These are phyloP conservation scores for Eimeria necatrix DNA, from an alignment of 169 alveolate species.

Conservation along the genomic window DNA sequence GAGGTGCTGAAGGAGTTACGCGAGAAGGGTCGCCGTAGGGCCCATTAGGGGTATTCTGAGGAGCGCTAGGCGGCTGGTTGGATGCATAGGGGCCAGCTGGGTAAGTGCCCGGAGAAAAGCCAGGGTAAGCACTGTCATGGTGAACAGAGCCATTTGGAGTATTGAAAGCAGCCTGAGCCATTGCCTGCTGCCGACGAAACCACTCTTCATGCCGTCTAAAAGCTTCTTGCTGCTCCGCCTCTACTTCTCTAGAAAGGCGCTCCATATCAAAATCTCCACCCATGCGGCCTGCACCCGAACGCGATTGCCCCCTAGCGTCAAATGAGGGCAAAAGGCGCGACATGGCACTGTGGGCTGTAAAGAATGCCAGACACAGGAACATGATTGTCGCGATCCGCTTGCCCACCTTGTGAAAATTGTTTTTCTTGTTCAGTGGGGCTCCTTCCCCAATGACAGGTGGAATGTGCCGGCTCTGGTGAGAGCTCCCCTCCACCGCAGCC, in stretches of 20 bases:
- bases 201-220: background rate
- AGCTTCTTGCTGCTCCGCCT: background rate
- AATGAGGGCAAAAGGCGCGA: background rate
- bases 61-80: background rate
- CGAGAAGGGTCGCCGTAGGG: background rate
- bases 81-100: background rate
- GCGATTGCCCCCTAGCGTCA: background rate
- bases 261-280: background rate
- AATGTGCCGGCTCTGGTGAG: background rate
- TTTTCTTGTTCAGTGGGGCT: background rate
- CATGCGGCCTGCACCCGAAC: background rate
- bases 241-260: background rate
- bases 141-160: background rate
- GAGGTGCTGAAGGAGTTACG: slow-evolving; percentile 12
- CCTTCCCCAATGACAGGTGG: background rate
- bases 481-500: background rate
- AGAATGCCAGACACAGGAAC: background rate
- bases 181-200: background rate
- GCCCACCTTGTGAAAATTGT: background rate
- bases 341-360: background rate
- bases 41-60: background rate
- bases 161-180: background rate
- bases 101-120: too few species aligned
- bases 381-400: background rate
- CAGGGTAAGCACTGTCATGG: too few species aligned